A percentile compares a stretch with the other conserved stretches of the same genome.
These are phyloP conservation scores for Thalia dealbata DNA, from an alignment of 176 grass and related monocot species.

Conservation along the genomic window DNA sequence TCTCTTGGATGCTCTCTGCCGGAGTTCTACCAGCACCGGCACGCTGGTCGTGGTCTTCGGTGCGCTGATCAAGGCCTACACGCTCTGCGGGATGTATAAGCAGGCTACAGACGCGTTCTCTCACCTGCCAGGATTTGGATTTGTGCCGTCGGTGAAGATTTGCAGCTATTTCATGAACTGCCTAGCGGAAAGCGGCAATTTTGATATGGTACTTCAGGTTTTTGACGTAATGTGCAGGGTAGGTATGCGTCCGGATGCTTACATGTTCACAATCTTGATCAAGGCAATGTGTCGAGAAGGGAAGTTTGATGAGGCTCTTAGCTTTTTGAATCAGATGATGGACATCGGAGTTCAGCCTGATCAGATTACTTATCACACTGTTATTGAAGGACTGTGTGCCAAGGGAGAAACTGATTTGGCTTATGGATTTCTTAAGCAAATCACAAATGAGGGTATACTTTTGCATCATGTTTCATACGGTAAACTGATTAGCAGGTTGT, in stretches of 20 bases:
- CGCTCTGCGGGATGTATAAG: constrained; percentile 9
- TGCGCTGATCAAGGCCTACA: constrained; percentile 49
- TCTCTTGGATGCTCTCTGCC: constrained; percentile 33
- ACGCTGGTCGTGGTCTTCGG: constrained; percentile 29
- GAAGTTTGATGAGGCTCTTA: constrained; percentile 34
- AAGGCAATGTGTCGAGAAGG: constrained; percentile 40
- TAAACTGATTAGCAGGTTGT: constrained; percentile 59
- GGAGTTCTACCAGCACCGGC: constrained; percentile 8
- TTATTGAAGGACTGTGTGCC: constrained; percentile 43
- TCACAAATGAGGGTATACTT: constrained; percentile 21
- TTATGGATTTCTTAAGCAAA: constrained; percentile 36
- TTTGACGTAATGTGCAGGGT: constrained; percentile 40
- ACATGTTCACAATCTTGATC: constrained; percentile 41
- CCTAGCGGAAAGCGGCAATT: constrained; percentile 23
- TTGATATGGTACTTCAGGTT: constrained; percentile 25
- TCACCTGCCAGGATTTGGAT: constrained; percentile 31
- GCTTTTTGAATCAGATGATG: constrained; percentile 39
- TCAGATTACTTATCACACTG: constrained; percentile 35
- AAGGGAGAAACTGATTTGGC: constrained; percentile 36
- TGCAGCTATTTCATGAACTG: constrained; percentile 51
- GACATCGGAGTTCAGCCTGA: constrained; percentile 47
- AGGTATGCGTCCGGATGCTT: constrained; percentile 28
- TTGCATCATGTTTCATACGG: constrained; percentile 47
- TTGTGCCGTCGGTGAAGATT: constrained; percentile 37
- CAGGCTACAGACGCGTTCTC: constrained; percentile 30